Evolutionary conservation across 1,284 basidiomycete species (phyloP), one percentile per base, ranked within the genome.

Genomic region (Ceraceosorus guamensis): DNA sequence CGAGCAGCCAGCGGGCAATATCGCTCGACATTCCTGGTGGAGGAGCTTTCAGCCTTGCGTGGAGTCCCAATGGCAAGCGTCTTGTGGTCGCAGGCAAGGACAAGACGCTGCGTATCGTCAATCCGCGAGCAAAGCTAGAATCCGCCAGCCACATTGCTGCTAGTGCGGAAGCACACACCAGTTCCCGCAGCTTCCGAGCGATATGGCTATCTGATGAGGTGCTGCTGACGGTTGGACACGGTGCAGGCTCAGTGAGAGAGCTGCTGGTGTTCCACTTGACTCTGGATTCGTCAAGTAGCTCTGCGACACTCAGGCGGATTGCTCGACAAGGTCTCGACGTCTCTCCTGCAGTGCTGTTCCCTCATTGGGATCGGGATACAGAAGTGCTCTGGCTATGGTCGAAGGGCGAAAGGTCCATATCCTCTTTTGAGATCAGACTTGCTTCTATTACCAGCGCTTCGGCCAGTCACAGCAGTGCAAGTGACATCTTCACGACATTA

Each of bases 291-390:
- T n/a, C n/a, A n/a, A n/a, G n/a, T n/a, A n/a, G n/a, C n/a, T n/a
- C n/a, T n/a, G n/a, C n/a, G n/a, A n/a, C n/a, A n/a, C n/a, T n/a
- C n/a, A n/a, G n/a, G n/a, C n/a, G n/a, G n/a, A n/a, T n/a, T n/a
- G n/a, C n/a, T n/a, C n/a, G n/a, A n/a, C n/a, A n/a, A n/a, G n/a
- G n/a, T n/a, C 74, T 81, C 33, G 80, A 81, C 59, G 74, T 79
- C 10, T 80, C 79, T 2, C 80, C 80, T 1, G 75, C 79, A 0
- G 76, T 79, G 0, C 68, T 81, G 6, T 79, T 79, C 68, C 79
- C 79, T 0, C 67, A 68, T 44, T 79, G 73, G 58, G 80, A 81
- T 60, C 60, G 74, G 30, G 79, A 80, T 62, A 80, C 79, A 0
- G 59, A 61, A 5, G 78, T 81, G 37, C 68, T 80, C 13, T 77